Base-by-base conservation (phyloP, 768 basidiomycete species). In the Rossbeevera mucosa region DNA sequence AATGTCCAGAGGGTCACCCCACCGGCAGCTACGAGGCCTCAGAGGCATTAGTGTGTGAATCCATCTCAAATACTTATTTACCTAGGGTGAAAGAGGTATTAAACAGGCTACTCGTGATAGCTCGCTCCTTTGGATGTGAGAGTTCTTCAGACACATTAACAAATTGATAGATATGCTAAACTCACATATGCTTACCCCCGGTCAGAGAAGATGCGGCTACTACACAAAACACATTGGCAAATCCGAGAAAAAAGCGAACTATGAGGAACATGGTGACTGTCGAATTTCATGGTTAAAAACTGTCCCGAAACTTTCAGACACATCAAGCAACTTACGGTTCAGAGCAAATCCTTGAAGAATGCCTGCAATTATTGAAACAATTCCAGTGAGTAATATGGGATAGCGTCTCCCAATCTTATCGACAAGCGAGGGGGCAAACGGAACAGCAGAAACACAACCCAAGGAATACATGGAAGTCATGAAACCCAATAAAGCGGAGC, bases 401-500 rank as follows among this genome's bases (percentile, higher is more conserved):
- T 22, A 42, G 13, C 21, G 41, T 22, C 41, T 42, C 3, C 41
- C 41, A 13, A 22, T 42, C 13, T 42, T 42, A 14, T 42, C 41
- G 21, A 14, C 21, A 42, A 42, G 20, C 0, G 14, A 3, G 13
- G 41, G 41, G 0, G 41, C 41, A 7, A 42, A 42, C 0, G 41
- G 41, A 22, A 42, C 21, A 7, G 41, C 41, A 22, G 41, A 6
- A 13, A 42, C 21, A 22, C 20, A 42, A 22, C 41, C 41, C 41
- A 42, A 1, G 22, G 41, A 42, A 22, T 42, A 42, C 41, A 42
- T 42, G 13, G 12, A 42, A 13, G 7, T 5, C 41, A 42, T 42
- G 41, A 42, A 21, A 0, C 41, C 41, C 41, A 42, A n/a, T 14
- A 21, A 42, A 2, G 21, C 70, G 3, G 79, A 80, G 7, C 75